Percentiles rank a stretch among this genome's conserved stretches.
phyloP scores from a whole-genome alignment of 257 asterid genomes.

The Ilex asprella region DNA sequence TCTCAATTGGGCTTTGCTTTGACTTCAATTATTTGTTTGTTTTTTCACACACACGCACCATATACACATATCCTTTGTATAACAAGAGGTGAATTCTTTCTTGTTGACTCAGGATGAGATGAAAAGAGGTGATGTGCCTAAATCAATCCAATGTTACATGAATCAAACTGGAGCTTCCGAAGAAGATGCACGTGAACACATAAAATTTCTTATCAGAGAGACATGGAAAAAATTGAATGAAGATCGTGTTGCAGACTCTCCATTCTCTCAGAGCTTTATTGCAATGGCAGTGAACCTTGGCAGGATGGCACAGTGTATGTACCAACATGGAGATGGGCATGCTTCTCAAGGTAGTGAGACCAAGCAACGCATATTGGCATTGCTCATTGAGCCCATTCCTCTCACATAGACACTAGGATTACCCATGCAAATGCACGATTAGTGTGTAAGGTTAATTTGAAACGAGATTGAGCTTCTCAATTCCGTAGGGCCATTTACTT shows the following conservation, averaged over 20 bases:
- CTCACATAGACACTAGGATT: no score
- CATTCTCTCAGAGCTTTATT: constrained; percentile 16
- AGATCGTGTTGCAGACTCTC: constrained; percentile 7
- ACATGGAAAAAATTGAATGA: constrained; percentile 35
- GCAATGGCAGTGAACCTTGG: constrained; percentile 26
- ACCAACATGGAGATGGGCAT: constrained; percentile 11
- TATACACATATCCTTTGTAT: no score
- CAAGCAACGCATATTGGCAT: constrained; percentile 11
- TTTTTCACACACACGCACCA: no score
- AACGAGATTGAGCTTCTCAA: no score
- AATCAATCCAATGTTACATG: constrained; percentile 43
- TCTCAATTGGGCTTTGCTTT: no score
- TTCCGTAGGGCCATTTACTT: no score
- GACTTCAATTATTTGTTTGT: no score
- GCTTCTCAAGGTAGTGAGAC: constrained; percentile 8
- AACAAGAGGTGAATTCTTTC: neutral
- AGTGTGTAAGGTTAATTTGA: no score
- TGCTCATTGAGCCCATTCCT: constrained; percentile 34
- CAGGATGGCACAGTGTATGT: constrained; percentile 46
- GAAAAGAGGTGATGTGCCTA: constrained; percentile 24
- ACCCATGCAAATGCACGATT: no score
- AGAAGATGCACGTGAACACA: constrained; percentile 23
- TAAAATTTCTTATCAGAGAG: constrained; percentile 12
- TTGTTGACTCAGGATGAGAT: constrained; percentile 4
- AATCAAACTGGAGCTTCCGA: constrained; percentile 23